Evolutionary conservation across 2,329 filamentous ascomycete genomes (phyloP), one percentile per base, ranked within the genome.

Genomic region (Phyllosticta ampelicida): DNA sequence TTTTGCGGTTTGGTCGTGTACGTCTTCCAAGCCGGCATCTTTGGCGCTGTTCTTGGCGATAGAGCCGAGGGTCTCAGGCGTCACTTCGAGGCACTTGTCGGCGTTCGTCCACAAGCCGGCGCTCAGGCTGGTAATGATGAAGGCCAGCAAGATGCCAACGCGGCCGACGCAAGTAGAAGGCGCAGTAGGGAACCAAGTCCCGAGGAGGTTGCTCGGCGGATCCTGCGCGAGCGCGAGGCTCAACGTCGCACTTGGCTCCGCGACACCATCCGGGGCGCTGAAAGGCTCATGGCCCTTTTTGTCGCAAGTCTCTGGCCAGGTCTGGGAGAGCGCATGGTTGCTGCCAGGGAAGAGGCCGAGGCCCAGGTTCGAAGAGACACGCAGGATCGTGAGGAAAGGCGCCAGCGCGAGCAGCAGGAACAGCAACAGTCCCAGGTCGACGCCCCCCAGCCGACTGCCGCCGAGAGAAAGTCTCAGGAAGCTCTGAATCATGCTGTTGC

Each of bases 261-360:
- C 8, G 67, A 71, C 11, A 62, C 55, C 4, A 55, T 81, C 18
- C 70, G 79, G 50, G 73, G 75, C 1, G 67, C 75, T 0, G 82
- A 85, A 66, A 74, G 83, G 44, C 78, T 78, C 1, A 65, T 82
- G 48, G 80, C 80, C n/a, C 71, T 86, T n/a, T 83, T 86, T 60
- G 66, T 86, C 30, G 82, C 82, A 0, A 84, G 80, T 67, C 65
- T 86, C 54, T 78, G 83, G 66, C 83, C 83, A 0, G 83, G 83
- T 0, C 74, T 86, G 23, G 82, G 83, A 0, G 83, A 86, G 66
- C 73, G 80, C 8, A 80, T 83, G 66, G 79, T 85, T 13, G 73
- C 77, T 61, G 81, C 79, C 23, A 74, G 79, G 60, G 77, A 80
- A 63, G 77, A 78, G 56, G 74, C 78, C 16, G 64, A 61, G 53